Evolutionary conservation across 108 stramenopile species (phyloP).

Genomic region (Nitzschia sp.): DNA sequence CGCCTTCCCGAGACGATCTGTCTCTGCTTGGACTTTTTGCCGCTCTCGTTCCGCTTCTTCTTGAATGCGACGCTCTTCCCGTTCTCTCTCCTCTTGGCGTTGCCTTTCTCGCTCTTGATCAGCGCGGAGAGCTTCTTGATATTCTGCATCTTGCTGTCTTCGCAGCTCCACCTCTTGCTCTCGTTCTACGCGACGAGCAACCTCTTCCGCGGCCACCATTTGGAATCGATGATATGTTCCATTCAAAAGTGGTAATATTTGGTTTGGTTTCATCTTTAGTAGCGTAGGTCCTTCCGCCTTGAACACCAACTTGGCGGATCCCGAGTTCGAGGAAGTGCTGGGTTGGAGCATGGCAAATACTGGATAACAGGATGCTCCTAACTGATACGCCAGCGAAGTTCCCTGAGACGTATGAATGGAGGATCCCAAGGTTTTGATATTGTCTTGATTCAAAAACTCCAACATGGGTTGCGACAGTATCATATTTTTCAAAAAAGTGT

Average conservation of each 20-base stretch:
- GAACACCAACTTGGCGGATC: slow-evolving; percentile 54
- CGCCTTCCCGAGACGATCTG: slow-evolving; percentile 47
- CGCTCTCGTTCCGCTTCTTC: slow-evolving; percentile 24
- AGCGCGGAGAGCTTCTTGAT: slow-evolving; percentile 68
- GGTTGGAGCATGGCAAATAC: slow-evolving; percentile 73
- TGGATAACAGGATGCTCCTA: slow-evolving; percentile 66
- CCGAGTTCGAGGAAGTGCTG: slow-evolving; percentile 7
- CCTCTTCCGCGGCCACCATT: slow-evolving; percentile 42
- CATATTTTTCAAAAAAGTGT: slow-evolving; percentile 22
- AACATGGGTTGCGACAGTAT: slow-evolving; percentile 37
- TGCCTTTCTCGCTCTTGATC: slow-evolving; percentile 69
- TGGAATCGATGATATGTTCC: slow-evolving; percentile 53
- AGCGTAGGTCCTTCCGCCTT: slow-evolving; percentile 60
- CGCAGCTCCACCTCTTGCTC: slow-evolving; percentile 75
- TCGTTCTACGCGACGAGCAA: slow-evolving; percentile 54
- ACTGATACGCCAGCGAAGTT: slow-evolving; percentile 49
- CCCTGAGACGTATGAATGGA: slow-evolving; percentile 78
- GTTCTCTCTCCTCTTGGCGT: slow-evolving; percentile 42
- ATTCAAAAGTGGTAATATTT: slow-evolving; percentile 46
- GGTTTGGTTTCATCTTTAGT: slow-evolving; percentile 35
- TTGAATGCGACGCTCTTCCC: slow-evolving; percentile 21
- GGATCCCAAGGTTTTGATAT: slow-evolving; percentile 57
- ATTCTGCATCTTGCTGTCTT: slow-evolving; percentile 81
- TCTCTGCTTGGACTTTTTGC: slow-evolving; percentile 37
- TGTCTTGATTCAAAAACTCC: slow-evolving; percentile 49